Conservation (phyloP, 2,329 filamentous ascomycete genomes). For the Nigrospora oryzae region DNA sequence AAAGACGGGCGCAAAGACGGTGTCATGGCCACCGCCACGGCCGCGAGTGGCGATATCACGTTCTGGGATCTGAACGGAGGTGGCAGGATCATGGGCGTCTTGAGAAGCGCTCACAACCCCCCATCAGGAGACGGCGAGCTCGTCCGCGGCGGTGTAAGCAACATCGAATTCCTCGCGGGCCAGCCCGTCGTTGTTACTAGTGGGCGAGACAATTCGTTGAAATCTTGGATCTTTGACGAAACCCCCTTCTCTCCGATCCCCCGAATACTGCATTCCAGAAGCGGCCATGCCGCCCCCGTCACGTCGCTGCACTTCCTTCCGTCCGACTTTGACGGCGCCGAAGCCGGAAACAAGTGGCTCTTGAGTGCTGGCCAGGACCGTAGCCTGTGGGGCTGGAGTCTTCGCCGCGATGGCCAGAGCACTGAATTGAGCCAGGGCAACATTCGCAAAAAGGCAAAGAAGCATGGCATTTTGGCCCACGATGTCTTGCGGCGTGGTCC, state of each 20-base stretch:
- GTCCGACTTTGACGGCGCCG: slow-evolving; percentile 79
- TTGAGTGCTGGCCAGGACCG: slow-evolving; percentile 83
- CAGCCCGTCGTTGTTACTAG: slow-evolving; percentile 88
- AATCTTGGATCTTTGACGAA: slow-evolving; percentile 95
- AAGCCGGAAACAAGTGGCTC: slow-evolving; percentile 87
- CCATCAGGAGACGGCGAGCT: slow-evolving; percentile 44
- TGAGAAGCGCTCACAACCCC: slow-evolving; percentile 82
- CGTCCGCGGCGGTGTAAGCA: slow-evolving; percentile 73
- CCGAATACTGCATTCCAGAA: slow-evolving; percentile 74
- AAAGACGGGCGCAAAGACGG: slow-evolving; percentile 78
- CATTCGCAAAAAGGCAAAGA: slow-evolving; percentile 82
- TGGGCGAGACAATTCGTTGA: slow-evolving; percentile 86
- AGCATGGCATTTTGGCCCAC: slow-evolving; percentile 62
- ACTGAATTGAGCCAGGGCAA: slow-evolving; percentile 87
- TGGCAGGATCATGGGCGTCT: slow-evolving; percentile 75
- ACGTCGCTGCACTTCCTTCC: slow-evolving; percentile 79
- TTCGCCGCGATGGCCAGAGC: slow-evolving; percentile 89
- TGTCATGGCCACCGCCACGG: slow-evolving; percentile 87
- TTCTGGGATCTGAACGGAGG: slow-evolving; percentile 94
- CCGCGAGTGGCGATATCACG: slow-evolving; percentile 75
- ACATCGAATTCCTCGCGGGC: slow-evolving; percentile 79
- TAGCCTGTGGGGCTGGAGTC: slow-evolving; percentile 93
- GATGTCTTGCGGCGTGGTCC: slow-evolving; percentile 49
- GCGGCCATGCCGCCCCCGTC: slow-evolving; percentile 82
- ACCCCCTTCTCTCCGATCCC: slow-evolving; percentile 82